phyloP scores from a whole-genome alignment of 306 rosid genomes.

The Cotoneaster glaucophyllus region DNA sequence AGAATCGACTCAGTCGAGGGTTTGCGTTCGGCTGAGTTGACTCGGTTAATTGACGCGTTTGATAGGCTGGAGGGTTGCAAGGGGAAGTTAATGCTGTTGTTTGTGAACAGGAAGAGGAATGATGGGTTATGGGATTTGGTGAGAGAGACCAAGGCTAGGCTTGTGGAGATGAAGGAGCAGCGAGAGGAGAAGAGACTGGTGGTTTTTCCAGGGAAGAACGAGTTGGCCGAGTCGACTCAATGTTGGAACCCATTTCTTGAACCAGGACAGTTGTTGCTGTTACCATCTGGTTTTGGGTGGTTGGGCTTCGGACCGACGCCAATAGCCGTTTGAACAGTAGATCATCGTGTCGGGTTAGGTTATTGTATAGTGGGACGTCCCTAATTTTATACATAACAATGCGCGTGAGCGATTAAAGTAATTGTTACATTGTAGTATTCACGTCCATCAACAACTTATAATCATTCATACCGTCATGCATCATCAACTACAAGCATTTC shows the following conservation, averaged over 20 bases:
- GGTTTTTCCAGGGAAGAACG: neutral
- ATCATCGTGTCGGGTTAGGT: neutral
- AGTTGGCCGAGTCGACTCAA: slow-evolving; percentile 36
- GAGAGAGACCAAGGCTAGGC: slow-evolving; percentile 15
- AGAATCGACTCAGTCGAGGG: slow-evolving; percentile 22
- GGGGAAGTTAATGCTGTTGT: slow-evolving; percentile 43
- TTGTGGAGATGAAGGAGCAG: slow-evolving; percentile 25
- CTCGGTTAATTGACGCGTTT: slow-evolving; percentile 28
- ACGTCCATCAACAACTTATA: neutral
- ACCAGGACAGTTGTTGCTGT: slow-evolving; percentile 38
- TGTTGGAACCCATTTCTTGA: slow-evolving; percentile 61
- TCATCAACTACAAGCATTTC: neutral
- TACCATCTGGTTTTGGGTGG: slow-evolving; percentile 13
- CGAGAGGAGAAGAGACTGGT: slow-evolving; percentile 38
- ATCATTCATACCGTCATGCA: neutral
- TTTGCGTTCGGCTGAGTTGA: slow-evolving; percentile 44
- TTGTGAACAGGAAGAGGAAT: slow-evolving; percentile 44
- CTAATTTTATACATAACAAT: neutral
- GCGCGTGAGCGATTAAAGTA: too few relatives aligned
- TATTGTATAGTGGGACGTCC: neutral
- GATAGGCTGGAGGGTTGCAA: slow-evolving; percentile 35
- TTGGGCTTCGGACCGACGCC: slow-evolving; percentile 3
- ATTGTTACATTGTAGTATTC: neutral
- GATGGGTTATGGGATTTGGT: slow-evolving; percentile 64
- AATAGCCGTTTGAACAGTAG: slow-evolving; percentile 31